These are phyloP conservation scores for Pleurozium schreberi DNA, from an alignment of 225 moss, liverwort and hornwort genomes.

Conservation along the genomic window DNA sequence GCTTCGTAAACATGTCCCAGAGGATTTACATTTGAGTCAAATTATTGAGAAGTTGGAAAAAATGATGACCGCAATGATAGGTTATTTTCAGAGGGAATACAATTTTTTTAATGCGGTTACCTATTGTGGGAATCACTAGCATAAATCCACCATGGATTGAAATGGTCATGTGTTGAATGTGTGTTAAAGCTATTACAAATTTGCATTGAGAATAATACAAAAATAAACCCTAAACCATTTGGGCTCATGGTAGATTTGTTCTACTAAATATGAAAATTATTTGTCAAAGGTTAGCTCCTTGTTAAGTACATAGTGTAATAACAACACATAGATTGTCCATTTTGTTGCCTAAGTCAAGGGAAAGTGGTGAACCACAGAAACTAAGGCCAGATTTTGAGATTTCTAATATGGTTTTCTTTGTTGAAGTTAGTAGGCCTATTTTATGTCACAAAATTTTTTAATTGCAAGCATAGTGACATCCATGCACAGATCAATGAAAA, in stretches of 20 bases:
- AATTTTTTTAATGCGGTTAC: background rate
- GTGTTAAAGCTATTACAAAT: background rate
- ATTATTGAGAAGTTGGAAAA: background rate
- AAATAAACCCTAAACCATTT: background rate
- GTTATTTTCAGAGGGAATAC: background rate
- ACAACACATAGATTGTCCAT: background rate
- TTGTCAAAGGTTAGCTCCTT: background rate
- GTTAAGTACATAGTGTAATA: rapidly evolving
- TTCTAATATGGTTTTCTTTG: rapidly evolving
- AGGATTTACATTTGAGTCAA: background rate
- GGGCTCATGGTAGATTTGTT: background rate
- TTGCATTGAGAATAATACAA: background rate
- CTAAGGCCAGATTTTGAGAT: rapidly evolving
- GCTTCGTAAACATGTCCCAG: background rate
- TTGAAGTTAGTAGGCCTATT: background rate
- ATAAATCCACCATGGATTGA: background rate
- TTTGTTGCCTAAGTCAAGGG: rapidly evolving
- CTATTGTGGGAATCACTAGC: background rate
- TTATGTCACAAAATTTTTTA: rapidly evolving
- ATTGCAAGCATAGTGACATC: background rate
- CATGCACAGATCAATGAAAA: background rate
- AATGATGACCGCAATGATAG: background rate
- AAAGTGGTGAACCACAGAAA: no score
- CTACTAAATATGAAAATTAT: background rate
- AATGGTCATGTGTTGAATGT: background rate